These are phyloP conservation scores for Carex littledalei DNA, from an alignment of 176 grass and related monocot genomes.

Conservation along the genomic window DNA sequence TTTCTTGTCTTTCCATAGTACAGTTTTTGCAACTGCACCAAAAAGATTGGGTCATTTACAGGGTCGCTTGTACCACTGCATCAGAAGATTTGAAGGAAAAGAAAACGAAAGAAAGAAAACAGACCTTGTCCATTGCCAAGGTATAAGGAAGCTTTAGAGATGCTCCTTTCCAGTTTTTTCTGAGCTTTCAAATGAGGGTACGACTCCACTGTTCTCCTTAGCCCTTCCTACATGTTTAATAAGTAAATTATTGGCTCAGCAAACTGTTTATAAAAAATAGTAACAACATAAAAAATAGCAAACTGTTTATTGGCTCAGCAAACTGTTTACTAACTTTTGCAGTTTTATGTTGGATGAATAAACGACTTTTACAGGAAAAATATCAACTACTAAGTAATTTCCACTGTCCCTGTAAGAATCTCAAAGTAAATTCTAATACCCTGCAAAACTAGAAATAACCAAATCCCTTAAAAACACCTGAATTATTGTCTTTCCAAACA, in stretches of 20 bases:
- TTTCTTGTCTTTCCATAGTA: constrained; percentile 94
- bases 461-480: neutral
- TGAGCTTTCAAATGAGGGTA: constrained; percentile 75
- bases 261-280: neutral
- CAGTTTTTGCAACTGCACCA: constrained; percentile 76
- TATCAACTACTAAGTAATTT: neutral
- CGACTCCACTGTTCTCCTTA: constrained; percentile 73
- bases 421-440: neutral
- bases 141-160: constrained; percentile 77
- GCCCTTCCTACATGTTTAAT: constrained; percentile 65
- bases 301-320: neutral
- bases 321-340: neutral
- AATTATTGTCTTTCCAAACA: neutral
- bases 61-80: neutral
- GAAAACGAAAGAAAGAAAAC: neutral
- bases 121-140: constrained; percentile 85
- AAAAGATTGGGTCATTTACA: neutral
- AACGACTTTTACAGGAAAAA: neutral
- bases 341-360: neutral
- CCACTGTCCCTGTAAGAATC: neutral
- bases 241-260: neutral
- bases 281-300: neutral
- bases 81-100: neutral
- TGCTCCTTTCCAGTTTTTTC: constrained; percentile 40
- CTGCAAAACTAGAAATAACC: neutral